phyloP scores from a whole-genome alignment of 148 eudicot species.

The Rheum nobile region DNA sequence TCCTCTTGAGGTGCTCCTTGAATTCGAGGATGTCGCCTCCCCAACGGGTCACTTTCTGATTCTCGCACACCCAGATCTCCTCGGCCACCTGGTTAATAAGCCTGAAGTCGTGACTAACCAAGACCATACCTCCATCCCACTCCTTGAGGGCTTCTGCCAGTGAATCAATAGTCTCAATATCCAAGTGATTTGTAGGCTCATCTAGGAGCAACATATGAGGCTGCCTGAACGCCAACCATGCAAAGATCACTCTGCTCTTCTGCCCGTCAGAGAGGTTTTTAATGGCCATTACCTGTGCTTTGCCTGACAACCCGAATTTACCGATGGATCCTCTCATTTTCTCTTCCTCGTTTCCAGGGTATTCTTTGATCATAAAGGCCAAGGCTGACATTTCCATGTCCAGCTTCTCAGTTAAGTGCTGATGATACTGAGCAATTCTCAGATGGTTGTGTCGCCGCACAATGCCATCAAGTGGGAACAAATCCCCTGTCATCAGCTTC shows the following conservation, averaged over 20 bases:
- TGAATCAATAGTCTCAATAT: conserved; percentile 90
- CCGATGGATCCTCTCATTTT: conserved; percentile 90
- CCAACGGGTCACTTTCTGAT: conserved; percentile 76
- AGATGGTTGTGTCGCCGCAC: conserved; percentile 88
- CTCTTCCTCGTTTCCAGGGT: conserved; percentile 90
- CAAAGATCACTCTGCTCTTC: conserved; percentile 66
- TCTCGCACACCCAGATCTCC: conserved; percentile 97
- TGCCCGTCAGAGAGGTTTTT: conserved; percentile 81
- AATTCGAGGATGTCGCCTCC: conserved; percentile 83
- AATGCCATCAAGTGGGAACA: conserved; percentile 73
- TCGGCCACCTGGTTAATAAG: conserved; percentile 94
- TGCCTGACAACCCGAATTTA: conserved; percentile 74
- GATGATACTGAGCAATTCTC: conserved; percentile 85
- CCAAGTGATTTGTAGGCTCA: conserved; percentile 96
- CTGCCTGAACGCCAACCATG: conserved; percentile 77
- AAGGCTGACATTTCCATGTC: conserved; percentile 75
- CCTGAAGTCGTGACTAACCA: conserved; percentile 93
- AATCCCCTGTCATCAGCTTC: conserved; percentile 95
- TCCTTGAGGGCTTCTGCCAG: conserved; percentile 88
- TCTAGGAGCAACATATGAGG: conserved; percentile 81
- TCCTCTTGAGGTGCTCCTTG: conserved; percentile 66
- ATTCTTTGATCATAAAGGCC: conserved; percentile 66
- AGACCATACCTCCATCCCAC: conserved; percentile 97
- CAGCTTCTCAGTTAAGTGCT: conserved; percentile 80
- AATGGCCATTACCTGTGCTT: conserved; percentile 93